Base-by-base conservation (phyloP, 2,329 filamentous ascomycete species). In the Aureobasidium leucospermi region DNA sequence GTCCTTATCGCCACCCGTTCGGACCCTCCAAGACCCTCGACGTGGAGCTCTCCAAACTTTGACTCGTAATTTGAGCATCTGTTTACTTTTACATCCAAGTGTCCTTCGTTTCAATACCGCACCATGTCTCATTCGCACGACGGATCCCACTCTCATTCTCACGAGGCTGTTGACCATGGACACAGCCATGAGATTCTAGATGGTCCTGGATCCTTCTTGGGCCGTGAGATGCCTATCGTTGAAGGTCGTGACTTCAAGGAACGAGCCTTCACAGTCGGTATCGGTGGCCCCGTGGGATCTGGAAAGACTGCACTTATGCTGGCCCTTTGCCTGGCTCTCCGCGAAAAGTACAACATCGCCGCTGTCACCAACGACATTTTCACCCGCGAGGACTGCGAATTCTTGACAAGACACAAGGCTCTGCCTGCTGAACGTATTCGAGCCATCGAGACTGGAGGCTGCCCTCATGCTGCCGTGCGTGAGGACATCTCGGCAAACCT, bases 351-450 rank as follows among this genome's bases (percentile, higher is more conserved):
- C 82, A 90, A 86, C 70, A 88, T 99, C 69, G 94, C 94, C 0
- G 94, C 91, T 62, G 93, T 99, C 23, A 99, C 94, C 52, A 97
- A 97, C 81, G 93, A 97, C 80, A 97, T 97, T 80, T 97, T 97
- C 81, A 97, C 93, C 23, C 88, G 81, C 65, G 94, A 99, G 77
- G 94, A 99, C 79, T 92, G 92, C 78, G 94, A 97, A 75, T 99
- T 99, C 78, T 85, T 99, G 29, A 96, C 90, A 61, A 85, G 86
- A 60, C 82, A 96, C 81, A 81, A 84, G 65, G 94, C 94, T 6
- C 86, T 97, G 0, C 88, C 92, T 0, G 82, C 92, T 5, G 74
- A 82, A 31, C 89, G 93, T 62, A 97, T 97, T 78, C 85, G 88
- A 62, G 94, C 94, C 70, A 97, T 99, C 74, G 94, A 99, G 77